Conservation (phyloP, 1,284 basidiomycete species). For the Volvariella surrecta region DNA sequence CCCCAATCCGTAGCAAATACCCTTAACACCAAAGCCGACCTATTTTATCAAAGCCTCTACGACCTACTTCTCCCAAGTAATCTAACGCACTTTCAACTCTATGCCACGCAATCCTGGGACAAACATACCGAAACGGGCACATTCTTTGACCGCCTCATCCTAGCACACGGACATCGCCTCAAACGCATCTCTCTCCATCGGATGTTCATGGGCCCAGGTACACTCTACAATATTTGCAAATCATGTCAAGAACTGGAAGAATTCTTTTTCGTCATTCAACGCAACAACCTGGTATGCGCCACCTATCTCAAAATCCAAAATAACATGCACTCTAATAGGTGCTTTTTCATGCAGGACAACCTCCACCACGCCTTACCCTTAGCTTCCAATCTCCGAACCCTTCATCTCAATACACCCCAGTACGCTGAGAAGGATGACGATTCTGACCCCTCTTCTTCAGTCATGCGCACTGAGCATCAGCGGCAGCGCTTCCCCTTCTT, state of each 20-base stretch:
- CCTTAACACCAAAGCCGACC: too few species aligned
- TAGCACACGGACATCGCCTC: conserved; percentile 39
- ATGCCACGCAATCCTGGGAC: conserved; percentile 37
- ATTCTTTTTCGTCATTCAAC: conserved; percentile 49
- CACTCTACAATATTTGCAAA: conserved; percentile 46
- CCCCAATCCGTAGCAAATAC: conserved; percentile 12
- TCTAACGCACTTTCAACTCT: conserved; percentile 53
- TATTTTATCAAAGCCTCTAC: conserved; percentile 36
- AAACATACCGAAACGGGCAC: conserved; percentile 30
- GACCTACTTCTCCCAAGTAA: conserved; percentile 37
- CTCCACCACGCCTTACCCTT: conserved; percentile 25
- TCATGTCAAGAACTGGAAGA: conserved; percentile 46
- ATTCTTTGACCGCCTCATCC: conserved; percentile 43
- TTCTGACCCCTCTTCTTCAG: too few species aligned
- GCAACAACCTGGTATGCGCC: conserved; percentile 37
- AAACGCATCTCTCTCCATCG: conserved; percentile 56
- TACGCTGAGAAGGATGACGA: too few species aligned
- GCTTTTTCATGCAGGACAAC: conserved; percentile 24
- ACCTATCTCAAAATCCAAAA: not conserved
- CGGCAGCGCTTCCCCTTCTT: too few species aligned
- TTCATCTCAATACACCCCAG: conserved; percentile 46
- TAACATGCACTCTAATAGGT: conserved; percentile 1
- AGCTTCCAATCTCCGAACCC: conserved; percentile 31
- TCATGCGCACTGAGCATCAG: too few species aligned
- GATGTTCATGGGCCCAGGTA: conserved; percentile 40